Conservation (phyloP, 306 rosid species). For the Inga oerstediana region DNA sequence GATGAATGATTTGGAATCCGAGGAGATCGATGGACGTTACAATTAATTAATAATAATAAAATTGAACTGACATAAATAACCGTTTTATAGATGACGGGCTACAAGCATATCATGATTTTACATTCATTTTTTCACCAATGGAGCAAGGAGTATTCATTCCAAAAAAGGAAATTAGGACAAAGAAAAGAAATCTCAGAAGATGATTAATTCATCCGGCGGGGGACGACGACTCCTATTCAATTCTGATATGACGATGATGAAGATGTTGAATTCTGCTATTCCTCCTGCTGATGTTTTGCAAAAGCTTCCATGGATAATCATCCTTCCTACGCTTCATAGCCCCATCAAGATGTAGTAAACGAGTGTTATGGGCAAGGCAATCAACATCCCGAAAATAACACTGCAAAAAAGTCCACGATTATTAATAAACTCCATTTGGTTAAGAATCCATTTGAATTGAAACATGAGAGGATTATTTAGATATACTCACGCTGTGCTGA, state of each 20-base stretch:
- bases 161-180: background rate
- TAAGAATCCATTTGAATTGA: background rate
- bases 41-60: slow-evolving; percentile 6
- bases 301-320: slow-evolving; percentile 33
- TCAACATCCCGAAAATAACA: slow-evolving; percentile 91
- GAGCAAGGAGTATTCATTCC: slow-evolving; percentile 35
- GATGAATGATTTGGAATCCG: slow-evolving; percentile 18
- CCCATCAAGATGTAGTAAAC: slow-evolving; percentile 92
- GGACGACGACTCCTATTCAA: slow-evolving; percentile 34
- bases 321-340: slow-evolving; percentile 48
- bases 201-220: slow-evolving; percentile 23
- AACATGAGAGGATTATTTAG: background rate
- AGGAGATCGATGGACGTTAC: background rate
- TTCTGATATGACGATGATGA: slow-evolving; percentile 9
- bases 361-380: slow-evolving; percentile 90
- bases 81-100: slow-evolving; percentile 42
- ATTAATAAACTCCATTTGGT: background rate
- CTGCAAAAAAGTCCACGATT: slow-evolving; percentile 45
- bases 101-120: slow-evolving; percentile 56
- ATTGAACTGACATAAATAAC: slow-evolving; percentile 17
- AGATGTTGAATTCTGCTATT: slow-evolving; percentile 18
- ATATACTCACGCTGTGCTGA: slow-evolving; percentile 76
- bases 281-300: slow-evolving; percentile 24
- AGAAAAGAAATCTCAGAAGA: slow-evolving; percentile 9
- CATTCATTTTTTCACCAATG: slow-evolving; percentile 34